Percentiles rank a stretch among this genome's conserved stretches.
These are phyloP conservation scores for Diplodia scrobiculata DNA, from an alignment of 2,329 filamentous ascomycete genomes.

Conservation along the genomic window DNA sequence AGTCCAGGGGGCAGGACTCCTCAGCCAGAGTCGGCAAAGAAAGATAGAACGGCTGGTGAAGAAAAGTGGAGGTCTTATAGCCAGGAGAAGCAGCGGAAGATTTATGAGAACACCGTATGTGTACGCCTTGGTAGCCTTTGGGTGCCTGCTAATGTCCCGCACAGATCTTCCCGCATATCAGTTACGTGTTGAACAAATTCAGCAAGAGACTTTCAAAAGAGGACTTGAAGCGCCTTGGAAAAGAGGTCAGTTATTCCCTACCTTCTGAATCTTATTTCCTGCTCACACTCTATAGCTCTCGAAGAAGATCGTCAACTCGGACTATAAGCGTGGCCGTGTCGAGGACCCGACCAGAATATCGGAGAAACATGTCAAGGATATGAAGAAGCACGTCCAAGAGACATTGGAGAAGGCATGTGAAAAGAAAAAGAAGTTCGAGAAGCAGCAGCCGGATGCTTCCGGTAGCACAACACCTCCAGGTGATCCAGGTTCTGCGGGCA, in stretches of 20 bases:
- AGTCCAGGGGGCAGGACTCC: slow-evolving; percentile 65
- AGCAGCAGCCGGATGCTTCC: slow-evolving; percentile 37
- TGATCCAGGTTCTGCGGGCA: background rate
- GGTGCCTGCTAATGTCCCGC: slow-evolving; percentile 29
- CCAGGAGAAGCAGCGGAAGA: slow-evolving; percentile 86
- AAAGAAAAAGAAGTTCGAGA: slow-evolving; percentile 71
- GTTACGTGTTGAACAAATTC: slow-evolving; percentile 83
- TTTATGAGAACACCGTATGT: slow-evolving; percentile 90
- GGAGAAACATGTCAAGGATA: slow-evolving; percentile 75
- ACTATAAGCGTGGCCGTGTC: slow-evolving; percentile 88
- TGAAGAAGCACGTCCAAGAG: slow-evolving; percentile 80
- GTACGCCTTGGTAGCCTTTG: no score
- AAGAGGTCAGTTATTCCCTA: slow-evolving; percentile 54
- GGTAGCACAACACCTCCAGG: slow-evolving; percentile 28
- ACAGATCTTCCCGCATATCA: slow-evolving; percentile 81
- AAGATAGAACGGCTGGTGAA: slow-evolving; percentile 53
- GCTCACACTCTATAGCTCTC: slow-evolving; percentile 47
- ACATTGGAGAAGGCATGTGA: slow-evolving; percentile 83
- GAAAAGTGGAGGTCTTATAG: slow-evolving; percentile 72
- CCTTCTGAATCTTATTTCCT: background rate
- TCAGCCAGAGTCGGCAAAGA: slow-evolving; percentile 59
- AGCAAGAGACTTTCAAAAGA: slow-evolving; percentile 84
- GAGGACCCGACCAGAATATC: slow-evolving; percentile 75
- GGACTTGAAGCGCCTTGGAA: slow-evolving; percentile 64
- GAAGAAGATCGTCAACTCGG: slow-evolving; percentile 87